A percentile compares a stretch with the other conserved stretches of the same genome.
Conservation (phyloP, 148 eudicot genomes). For the Diospyros lotus region DNA sequence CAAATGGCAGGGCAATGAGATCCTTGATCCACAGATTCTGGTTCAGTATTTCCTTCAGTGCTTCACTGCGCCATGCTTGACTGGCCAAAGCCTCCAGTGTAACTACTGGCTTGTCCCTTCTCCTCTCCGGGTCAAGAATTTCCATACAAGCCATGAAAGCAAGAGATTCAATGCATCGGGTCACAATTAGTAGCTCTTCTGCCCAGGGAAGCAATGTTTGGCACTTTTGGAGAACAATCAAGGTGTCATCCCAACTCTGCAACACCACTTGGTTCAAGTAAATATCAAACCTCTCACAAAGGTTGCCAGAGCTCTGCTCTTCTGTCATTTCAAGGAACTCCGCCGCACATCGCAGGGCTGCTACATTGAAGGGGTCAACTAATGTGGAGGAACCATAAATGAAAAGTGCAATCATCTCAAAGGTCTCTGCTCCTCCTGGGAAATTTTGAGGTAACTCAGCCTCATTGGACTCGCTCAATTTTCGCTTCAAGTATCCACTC, state of each 20-base stretch:
- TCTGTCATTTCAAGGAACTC: constrained; percentile 84
- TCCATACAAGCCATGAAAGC: constrained; percentile 99
- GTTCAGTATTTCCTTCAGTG: constrained; percentile 36
- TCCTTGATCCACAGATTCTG: constrained; percentile 85
- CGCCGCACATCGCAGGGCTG: constrained; percentile 77
- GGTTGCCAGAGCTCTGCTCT: constrained; percentile 46
- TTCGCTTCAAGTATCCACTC: constrained; percentile 77
- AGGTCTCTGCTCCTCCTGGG: constrained; percentile 89
- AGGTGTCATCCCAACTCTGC: constrained; percentile 86
- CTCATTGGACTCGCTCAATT: constrained; percentile 48
- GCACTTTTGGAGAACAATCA: constrained; percentile 76
- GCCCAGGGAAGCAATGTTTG: constrained; percentile 68
- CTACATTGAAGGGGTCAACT: constrained; percentile 85
- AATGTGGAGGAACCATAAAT: constrained; percentile 79
- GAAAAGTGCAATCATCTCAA: constrained; percentile 88
- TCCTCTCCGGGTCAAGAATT: constrained; percentile 91
- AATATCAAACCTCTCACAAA: constrained; percentile 73
- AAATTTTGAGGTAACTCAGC: constrained; percentile 60
- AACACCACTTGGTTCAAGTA: constrained; percentile 86
- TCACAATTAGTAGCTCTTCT: constrained; percentile 79
- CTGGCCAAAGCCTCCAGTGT: constrained; percentile 48
- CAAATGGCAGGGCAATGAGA: constrained; percentile 64
- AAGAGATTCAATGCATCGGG: constrained; percentile 85
- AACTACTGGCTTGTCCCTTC: constrained; percentile 45
- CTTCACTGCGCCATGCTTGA: constrained; percentile 54